Conservation (phyloP, 352 stramenopile species). For the Phytophthora pisi region DNA sequence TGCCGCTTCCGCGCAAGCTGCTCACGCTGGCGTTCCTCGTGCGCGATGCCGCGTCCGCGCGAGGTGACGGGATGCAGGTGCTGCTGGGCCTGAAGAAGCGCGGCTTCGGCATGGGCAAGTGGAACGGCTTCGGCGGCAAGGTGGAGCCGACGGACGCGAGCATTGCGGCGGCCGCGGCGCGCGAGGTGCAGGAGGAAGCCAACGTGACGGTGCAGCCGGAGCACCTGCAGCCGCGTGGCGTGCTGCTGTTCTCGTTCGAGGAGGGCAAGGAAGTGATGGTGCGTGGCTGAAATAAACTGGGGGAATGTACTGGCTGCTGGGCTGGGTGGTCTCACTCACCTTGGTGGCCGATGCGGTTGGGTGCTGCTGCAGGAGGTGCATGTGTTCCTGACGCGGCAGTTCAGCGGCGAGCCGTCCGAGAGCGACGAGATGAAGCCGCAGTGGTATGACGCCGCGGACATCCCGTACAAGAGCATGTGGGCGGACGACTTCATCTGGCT, state of each 20-base stretch:
- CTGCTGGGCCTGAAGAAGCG: conserved; percentile 91
- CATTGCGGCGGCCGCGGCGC: conserved; percentile 56
- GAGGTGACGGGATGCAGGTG: conserved; percentile 34
- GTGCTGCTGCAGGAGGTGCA: conserved; percentile 65
- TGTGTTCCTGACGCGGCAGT: conserved; percentile 74
- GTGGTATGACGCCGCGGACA: conserved; percentile 67
- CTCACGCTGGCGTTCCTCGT: conserved; percentile 62
- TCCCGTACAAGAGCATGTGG: conserved; percentile 91
- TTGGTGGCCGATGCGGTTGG: neutral
- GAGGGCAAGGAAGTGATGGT: conserved; percentile 64
- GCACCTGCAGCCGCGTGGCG: conserved; percentile 41
- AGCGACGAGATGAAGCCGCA: conserved; percentile 90
- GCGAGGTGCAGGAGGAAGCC: conserved; percentile 77
- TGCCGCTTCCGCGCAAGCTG: conserved; percentile 49
- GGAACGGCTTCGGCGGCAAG: conserved; percentile 93
- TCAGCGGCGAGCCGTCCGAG: conserved; percentile 74
- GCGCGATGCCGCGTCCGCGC: conserved; percentile 19
- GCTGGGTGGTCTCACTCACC: neutral
- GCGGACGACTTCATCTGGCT: conserved; percentile 85
- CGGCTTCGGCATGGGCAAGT: conserved; percentile 89
- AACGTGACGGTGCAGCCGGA: conserved; percentile 49
- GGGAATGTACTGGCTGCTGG: neutral
- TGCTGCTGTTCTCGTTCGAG: conserved; percentile 74
- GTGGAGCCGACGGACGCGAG: conserved; percentile 76
- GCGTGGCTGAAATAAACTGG: neutral